Percentiles rank a stretch among this genome's conserved stretches.
phyloP scores from a whole-genome alignment of 2,329 filamentous ascomycete genomes.

The Colletotrichum endophyticum region DNA sequence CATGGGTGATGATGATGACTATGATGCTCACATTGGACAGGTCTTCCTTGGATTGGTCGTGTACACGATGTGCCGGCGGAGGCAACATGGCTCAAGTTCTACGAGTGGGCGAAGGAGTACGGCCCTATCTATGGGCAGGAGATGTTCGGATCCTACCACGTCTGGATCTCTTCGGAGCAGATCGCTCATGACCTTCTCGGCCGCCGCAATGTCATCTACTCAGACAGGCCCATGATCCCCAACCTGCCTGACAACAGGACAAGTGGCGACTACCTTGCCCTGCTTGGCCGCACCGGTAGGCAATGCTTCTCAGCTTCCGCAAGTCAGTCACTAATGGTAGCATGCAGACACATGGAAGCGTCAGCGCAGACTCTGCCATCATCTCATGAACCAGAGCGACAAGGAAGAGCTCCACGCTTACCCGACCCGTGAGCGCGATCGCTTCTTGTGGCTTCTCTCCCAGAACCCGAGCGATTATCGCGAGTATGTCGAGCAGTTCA shows the following conservation, averaged over 20 bases:
- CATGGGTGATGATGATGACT: background rate
- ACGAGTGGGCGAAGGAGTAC: constrained; percentile 50
- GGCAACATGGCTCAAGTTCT: constrained; percentile 50
- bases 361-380: constrained; percentile 49
- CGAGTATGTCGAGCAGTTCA: constrained; percentile 53
- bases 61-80: constrained; percentile 49
- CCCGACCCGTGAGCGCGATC: constrained; percentile 48
- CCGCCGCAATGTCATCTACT: constrained; percentile 46
- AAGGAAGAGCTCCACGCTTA: constrained; percentile 44
- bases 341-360: constrained; percentile 49
- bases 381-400: constrained; percentile 44
- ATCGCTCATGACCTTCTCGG: constrained; percentile 51
- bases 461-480: constrained; percentile 45
- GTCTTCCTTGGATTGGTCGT: constrained; percentile 46
- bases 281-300: constrained; percentile 46
- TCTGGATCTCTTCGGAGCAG: constrained; percentile 52
- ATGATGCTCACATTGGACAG: constrained; percentile 28
- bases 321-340: background rate
- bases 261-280: constrained; percentile 50
- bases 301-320: background rate
- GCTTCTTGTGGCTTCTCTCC: constrained; percentile 47
- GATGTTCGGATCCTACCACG: constrained; percentile 49
- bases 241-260: constrained; percentile 53
- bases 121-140: constrained; percentile 52
- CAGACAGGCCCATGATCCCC: constrained; percentile 51